Conservation (phyloP, 2,329 filamentous ascomycete species). For the Fusarium vanettenii region DNA sequence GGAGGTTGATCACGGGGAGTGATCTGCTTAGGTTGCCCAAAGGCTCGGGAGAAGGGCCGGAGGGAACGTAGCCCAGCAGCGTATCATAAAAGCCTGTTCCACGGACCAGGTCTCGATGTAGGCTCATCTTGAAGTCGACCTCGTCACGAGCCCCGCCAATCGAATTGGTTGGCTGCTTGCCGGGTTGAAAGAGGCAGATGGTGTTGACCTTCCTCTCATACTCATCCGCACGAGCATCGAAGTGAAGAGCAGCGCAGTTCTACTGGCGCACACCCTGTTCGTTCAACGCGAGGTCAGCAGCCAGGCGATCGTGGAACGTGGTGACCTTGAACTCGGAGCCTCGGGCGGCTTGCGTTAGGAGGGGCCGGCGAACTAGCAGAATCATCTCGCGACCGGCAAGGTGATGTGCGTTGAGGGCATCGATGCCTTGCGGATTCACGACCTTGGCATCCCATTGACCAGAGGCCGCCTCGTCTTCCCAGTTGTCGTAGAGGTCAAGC, state of each 20-base stretch:
- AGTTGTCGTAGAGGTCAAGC: neutral
- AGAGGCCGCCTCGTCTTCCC: neutral
- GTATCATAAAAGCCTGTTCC: constrained; percentile 18
- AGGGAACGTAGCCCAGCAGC: neutral
- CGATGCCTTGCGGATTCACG: neutral
- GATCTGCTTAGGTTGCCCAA: neutral
- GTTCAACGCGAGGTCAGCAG: neutral
- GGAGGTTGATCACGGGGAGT: constrained; percentile 13
- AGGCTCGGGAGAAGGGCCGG: neutral
- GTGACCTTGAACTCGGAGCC: neutral
- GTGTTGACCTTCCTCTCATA: neutral
- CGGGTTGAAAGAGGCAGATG: neutral
- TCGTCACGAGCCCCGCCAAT: neutral
- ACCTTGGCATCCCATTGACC: neutral
- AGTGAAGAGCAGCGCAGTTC: neutral
- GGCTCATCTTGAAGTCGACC: neutral
- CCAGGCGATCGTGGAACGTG: neutral
- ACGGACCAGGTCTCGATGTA: constrained; percentile 20
- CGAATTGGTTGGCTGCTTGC: neutral
- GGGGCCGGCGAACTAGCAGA: neutral
- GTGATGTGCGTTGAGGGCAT: neutral
- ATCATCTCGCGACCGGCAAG: neutral
- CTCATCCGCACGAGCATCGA: neutral
- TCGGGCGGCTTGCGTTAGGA: neutral
- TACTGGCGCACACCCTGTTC: neutral